phyloP scores from a whole-genome alignment of 257 asterid genomes.

The Ehretia macrophylla region DNA sequence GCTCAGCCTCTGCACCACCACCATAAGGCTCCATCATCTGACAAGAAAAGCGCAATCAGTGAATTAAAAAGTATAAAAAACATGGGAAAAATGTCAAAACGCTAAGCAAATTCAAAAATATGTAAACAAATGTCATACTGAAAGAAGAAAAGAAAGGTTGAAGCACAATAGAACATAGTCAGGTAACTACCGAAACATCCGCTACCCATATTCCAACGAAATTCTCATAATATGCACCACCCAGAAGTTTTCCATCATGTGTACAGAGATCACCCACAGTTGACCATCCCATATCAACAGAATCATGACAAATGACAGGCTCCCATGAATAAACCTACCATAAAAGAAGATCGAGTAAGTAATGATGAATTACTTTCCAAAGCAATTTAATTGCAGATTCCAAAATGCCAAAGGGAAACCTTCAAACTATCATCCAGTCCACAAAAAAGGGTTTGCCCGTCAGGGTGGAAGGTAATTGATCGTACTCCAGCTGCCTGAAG shows the following conservation, averaged over 20 bases:
- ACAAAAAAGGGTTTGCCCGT: constrained; percentile 85
- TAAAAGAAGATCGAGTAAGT: constrained; percentile 19
- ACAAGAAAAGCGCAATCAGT: background rate
- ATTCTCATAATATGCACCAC: constrained; percentile 86
- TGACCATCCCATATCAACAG: constrained; percentile 99
- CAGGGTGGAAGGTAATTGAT: constrained; percentile 86
- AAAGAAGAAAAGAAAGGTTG: background rate
- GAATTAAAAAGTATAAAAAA: too few species aligned
- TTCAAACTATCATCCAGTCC: constrained; percentile 94
- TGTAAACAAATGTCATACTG: background rate
- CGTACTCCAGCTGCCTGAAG: constrained; percentile 80
- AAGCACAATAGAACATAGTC: background rate
- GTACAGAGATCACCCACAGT: constrained; percentile 81
- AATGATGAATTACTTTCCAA: constrained; percentile 12
- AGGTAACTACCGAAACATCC: constrained; percentile 65
- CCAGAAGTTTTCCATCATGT: constrained; percentile 88
- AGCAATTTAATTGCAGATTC: constrained; percentile 6
- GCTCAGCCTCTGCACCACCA: constrained; percentile 42
- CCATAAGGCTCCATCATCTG: constrained; percentile 50
- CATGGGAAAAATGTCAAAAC: background rate
- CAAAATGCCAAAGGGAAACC: constrained; percentile 39
- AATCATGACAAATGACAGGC: constrained; percentile 85
- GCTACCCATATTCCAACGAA: constrained; percentile 96
- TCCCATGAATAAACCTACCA: constrained; percentile 98
- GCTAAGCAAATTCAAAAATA: too few species aligned